Conservation (phyloP, 805 yeast species). For the Lipomyces japonicus region DNA sequence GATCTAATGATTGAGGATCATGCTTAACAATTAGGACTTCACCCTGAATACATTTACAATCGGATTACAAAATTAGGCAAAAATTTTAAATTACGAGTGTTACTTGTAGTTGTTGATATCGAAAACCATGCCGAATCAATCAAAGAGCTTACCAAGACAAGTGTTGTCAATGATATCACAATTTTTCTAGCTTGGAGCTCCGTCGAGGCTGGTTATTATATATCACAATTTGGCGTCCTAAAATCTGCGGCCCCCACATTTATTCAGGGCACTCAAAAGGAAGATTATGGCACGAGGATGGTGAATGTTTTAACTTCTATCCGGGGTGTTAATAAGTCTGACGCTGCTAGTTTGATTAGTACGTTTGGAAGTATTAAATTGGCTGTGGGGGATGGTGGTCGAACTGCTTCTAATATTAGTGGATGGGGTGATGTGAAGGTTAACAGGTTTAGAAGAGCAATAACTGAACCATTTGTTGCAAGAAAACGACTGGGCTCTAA, state of each 20-base stretch:
- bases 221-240: constrained; percentile 35
- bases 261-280: constrained; percentile 35
- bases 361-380: constrained; percentile 36
- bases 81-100: constrained; percentile 35
- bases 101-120: constrained; percentile 41
- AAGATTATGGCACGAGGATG: constrained; percentile 37
- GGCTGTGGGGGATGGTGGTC: constrained; percentile 34
- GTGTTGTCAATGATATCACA: constrained; percentile 36
- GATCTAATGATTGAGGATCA: background rate
- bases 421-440: constrained; percentile 40
- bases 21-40: constrained; percentile 30
- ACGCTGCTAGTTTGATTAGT: constrained; percentile 36
- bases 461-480: constrained; percentile 32
- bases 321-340: constrained; percentile 41
- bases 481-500: constrained; percentile 25
- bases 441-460: constrained; percentile 30
- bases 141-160: constrained; percentile 37
- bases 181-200: constrained; percentile 38
- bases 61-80: constrained; percentile 39
- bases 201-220: constrained; percentile 41
- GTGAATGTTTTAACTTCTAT: constrained; percentile 36
- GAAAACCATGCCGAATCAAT: constrained; percentile 39
- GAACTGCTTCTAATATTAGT: constrained; percentile 29
- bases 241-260: constrained; percentile 35
- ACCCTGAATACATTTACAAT: constrained; percentile 42